Evolutionary conservation across 495 filamentous ascomycete genomes (phyloP).

Genomic region (Talaromyces trachyspermus): DNA sequence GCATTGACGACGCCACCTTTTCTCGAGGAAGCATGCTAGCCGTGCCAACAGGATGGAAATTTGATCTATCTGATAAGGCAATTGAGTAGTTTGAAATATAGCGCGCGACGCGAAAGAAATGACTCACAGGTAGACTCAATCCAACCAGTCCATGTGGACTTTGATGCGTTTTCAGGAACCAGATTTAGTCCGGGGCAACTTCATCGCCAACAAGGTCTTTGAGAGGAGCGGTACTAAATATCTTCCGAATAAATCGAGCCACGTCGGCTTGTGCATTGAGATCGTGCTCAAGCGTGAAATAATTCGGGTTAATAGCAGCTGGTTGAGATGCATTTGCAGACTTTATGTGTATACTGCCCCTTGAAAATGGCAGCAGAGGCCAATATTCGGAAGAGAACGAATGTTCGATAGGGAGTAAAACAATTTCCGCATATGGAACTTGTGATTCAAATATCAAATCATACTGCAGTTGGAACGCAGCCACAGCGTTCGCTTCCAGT

Average conservation of each 20-base stretch:
- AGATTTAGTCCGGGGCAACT: conserved; percentile 1
- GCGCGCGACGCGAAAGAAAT: background rate
- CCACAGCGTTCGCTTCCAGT: conserved; percentile 18
- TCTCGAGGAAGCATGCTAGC: conserved; percentile 45
- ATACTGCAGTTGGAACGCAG: conserved; percentile 33
- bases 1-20: conserved; percentile 39
- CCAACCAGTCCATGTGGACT: conserved; percentile 20
- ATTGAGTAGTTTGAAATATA: background rate
- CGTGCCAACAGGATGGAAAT: conserved; percentile 28
- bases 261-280: conserved; percentile 24
- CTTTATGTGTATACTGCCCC: conserved; percentile 50
- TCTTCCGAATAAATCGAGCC: conserved; percentile 22
- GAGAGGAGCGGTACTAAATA: conserved; percentile 16
- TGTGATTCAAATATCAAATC: conserved; percentile 33
- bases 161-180: conserved; percentile 8
- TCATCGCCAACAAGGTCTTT: conserved; percentile 1
- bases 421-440: conserved; percentile 16
- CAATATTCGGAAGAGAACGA: conserved; percentile 31
- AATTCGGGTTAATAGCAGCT: conserved; percentile 35
- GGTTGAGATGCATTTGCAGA: conserved; percentile 23
- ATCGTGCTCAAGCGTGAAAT: conserved; percentile 46
- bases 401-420: conserved; percentile 15
- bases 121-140: conserved; percentile 23
- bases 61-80: background rate
- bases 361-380: conserved; percentile 41